Conservation (phyloP, 2,329 filamentous ascomycete species). For the Fusarium sulawesiense region DNA sequence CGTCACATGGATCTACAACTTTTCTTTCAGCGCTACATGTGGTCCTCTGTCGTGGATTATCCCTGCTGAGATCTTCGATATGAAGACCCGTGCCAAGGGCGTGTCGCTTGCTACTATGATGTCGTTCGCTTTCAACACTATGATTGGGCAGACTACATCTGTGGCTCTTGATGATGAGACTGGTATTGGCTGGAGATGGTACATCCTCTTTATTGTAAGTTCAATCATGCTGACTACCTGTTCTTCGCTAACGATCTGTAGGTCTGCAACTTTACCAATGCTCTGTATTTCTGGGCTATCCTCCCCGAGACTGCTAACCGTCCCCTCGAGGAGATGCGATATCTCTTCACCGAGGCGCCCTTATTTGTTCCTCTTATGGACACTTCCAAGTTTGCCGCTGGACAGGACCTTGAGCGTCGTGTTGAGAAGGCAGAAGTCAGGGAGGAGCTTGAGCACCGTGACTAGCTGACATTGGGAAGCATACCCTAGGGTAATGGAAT, state of each 20-base stretch:
- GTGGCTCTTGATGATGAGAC: constrained; percentile 55
- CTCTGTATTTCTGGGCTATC: constrained; percentile 69
- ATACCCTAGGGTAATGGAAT: not conserved
- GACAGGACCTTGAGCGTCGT: constrained; percentile 25
- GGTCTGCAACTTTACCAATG: constrained; percentile 46
- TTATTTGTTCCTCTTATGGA: constrained; percentile 24
- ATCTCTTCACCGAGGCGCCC: constrained; percentile 25
- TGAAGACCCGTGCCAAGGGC: constrained; percentile 76
- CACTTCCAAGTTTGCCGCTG: constrained; percentile 42
- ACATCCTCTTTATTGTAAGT: constrained; percentile 51
- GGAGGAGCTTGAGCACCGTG: constrained; percentile 24
- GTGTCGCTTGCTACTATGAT: constrained; percentile 79
- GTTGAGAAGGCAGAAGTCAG: constrained; percentile 27
- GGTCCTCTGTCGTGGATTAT: constrained; percentile 58
- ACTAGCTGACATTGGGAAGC: not conserved
- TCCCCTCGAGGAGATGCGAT: constrained; percentile 73
- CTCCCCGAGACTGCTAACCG: constrained; percentile 73
- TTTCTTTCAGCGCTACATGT: constrained; percentile 26
- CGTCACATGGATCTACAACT: constrained; percentile 31
- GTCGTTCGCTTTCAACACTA: constrained; percentile 78
- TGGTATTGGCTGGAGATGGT: constrained; percentile 56
- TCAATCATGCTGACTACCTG: rapidly evolving
- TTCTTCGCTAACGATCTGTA: not conserved
- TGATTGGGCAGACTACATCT: constrained; percentile 73
- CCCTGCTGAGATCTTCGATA: constrained; percentile 79